phyloP scores from a whole-genome alignment of 2,329 filamentous ascomycete genomes.

The Scolecobasidium constrictum region DNA sequence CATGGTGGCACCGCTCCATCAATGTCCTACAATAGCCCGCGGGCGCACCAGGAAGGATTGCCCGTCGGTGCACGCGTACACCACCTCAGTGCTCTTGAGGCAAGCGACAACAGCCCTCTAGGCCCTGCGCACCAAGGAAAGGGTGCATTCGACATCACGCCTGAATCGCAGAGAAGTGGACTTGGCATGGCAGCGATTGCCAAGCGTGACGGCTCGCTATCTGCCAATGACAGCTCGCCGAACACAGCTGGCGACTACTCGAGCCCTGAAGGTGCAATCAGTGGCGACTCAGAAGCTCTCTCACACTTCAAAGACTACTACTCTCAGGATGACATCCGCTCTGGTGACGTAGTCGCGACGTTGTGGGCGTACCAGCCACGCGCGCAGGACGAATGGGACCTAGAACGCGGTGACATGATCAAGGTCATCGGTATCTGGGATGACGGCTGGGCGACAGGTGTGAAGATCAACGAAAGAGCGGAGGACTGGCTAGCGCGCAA shows the following conservation, averaged over 20 bases:
- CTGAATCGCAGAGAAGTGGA: constrained; percentile 48
- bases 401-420: constrained; percentile 94
- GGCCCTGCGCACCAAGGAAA: constrained; percentile 51
- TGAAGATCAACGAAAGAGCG: constrained; percentile 69
- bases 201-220: constrained; percentile 78
- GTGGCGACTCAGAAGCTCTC: constrained; percentile 89
- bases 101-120: constrained; percentile 32
- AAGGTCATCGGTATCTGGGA: constrained; percentile 99
- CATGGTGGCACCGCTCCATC: constrained; percentile 19
- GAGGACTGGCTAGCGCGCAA: constrained; percentile 80
- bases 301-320: constrained; percentile 99
- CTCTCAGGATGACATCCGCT: constrained; percentile 89
- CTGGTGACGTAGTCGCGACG: constrained; percentile 78
- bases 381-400: constrained; percentile 81
- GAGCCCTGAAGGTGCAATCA: constrained; percentile 71
- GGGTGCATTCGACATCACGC: constrained; percentile 58
- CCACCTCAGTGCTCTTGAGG: constrained; percentile 89
- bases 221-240: constrained; percentile 65
- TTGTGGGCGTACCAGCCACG: constrained; percentile 96
- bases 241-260: constrained; percentile 62
- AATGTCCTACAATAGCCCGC: constrained; percentile 30
- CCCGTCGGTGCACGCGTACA: constrained; percentile 76
- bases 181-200: constrained; percentile 43
- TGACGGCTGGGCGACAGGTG: constrained; percentile 94
- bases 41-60: constrained; percentile 42